Percentiles rank a stretch among this genome's conserved stretches.
These are phyloP conservation scores for Cutaneotrichosporon mucoides DNA, from an alignment of 1,284 basidiomycete species.

Conservation along the genomic window DNA sequence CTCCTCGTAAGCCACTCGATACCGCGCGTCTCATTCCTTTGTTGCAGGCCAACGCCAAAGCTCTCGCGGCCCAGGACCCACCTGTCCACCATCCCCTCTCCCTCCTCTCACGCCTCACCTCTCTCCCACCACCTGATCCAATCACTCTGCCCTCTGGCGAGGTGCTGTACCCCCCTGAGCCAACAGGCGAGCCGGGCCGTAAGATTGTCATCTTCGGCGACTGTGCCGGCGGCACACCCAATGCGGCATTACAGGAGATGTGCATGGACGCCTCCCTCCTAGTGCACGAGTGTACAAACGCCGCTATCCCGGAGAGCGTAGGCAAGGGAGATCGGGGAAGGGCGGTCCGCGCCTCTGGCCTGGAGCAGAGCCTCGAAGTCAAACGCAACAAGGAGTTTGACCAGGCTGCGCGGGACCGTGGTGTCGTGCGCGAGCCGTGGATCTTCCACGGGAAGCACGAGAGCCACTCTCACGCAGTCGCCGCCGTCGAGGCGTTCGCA, in stretches of 20 bases:
- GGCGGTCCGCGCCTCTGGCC: constrained; percentile 29
- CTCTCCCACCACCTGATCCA: constrained; percentile 53
- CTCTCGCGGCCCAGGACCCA: constrained; percentile 55
- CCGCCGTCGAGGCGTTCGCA: constrained; percentile 49
- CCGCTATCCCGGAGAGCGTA: constrained; percentile 59
- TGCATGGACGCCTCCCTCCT: constrained; percentile 41
- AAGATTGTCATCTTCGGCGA: constrained; percentile 47
- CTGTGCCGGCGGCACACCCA: constrained; percentile 43
- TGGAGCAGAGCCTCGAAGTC: constrained; percentile 43
- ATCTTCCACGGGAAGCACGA: constrained; percentile 14
- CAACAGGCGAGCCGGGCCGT: constrained; percentile 50
- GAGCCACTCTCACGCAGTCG: constrained; percentile 44
- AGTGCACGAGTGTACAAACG: constrained; percentile 79
- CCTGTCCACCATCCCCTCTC: constrained; percentile 66
- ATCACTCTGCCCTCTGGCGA: constrained; percentile 73
- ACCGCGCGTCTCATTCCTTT: constrained; percentile 42
- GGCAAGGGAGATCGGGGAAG: constrained; percentile 40
- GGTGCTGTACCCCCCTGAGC: constrained; percentile 63
- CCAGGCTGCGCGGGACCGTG: constrained; percentile 19
- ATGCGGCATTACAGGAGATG: constrained; percentile 32
- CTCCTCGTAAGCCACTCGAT: constrained; percentile 47
- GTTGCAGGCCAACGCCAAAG: constrained; percentile 48
- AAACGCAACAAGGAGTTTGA: constrained; percentile 30
- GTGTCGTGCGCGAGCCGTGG: constrained; percentile 15
- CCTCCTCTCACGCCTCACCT: constrained; percentile 64